Base-by-base conservation (phyloP, 768 basidiomycete species). In the Lactarius psammicola region DNA sequence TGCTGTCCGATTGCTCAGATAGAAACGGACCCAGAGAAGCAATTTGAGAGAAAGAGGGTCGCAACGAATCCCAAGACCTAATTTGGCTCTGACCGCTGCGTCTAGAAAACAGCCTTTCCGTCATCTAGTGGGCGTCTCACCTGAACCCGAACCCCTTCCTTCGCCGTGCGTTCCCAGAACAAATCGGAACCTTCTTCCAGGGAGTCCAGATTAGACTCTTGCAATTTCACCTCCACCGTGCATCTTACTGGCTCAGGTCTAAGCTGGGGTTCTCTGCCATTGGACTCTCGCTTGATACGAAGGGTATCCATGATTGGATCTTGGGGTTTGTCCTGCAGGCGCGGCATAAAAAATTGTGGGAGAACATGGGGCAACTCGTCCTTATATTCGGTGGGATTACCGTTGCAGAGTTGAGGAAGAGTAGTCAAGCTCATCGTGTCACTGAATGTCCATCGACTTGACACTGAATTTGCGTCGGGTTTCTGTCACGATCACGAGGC, bases 261-360 rank as follows among this genome's bases (percentile, higher is more conserved):
- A n/a, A 59, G 44, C 31, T 20, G 26, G 26, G 51, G 49, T 46
- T 33, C 23, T 28, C 31, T 33, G 31, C 17, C 9, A 30, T 31
- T 36, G 44, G 36, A 63, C 40, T 68, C 54, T 33, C 59, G 64
- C 54, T 64, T 59, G 40, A 75, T 68, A 36, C 79, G 80, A 28
- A 90, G 67, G 20, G 80, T 76, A 51, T 88, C 85, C 74, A 92
- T 77, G 68, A 92, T 90, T 2, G 90, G 90, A 73, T 93, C 87
- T 72, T 92, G 90, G 3, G 90, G 90, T 68, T 82, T 85, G 65
- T 91, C 83, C n/a, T 80, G 76, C 54, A 93, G 75, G n/a, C 70
- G 75, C 11, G 89, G 87, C n/a, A 90, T 78, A 62, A 82, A 85
- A 74, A 92, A 91, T 17, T 66, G 74, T 0, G 73, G 69, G 4